Evolutionary conservation across 345 rosid genomes (phyloP).

Genomic region (Conringia planisiliqua): DNA sequence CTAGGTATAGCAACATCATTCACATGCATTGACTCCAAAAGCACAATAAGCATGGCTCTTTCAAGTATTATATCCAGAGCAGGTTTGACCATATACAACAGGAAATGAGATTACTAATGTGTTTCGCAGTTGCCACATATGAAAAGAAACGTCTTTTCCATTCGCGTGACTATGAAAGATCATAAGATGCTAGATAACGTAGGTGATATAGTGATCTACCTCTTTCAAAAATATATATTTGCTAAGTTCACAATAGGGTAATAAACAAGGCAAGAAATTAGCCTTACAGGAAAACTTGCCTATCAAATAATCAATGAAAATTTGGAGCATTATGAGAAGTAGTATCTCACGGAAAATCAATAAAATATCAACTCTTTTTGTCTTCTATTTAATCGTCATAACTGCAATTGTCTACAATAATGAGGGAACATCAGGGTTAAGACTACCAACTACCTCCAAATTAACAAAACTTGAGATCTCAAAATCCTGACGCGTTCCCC

Average conservation of each 20-base stretch:
- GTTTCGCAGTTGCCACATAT: background rate
- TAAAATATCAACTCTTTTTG: background rate
- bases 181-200: background rate
- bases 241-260: background rate
- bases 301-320: background rate
- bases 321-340: background rate
- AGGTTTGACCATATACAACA: background rate
- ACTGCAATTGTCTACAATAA: background rate
- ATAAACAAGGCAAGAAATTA: background rate
- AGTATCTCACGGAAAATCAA: background rate
- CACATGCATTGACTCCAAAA: background rate
- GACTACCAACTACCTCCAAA: background rate
- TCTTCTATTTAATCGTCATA: background rate
- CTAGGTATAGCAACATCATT: background rate
- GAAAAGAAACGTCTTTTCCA: background rate
- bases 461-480: slow-evolving; percentile 1
- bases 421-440: background rate
- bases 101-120: background rate
- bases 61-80: background rate
- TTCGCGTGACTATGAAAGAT: background rate
- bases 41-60: background rate
- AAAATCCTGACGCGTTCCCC: background rate
- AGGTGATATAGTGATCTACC: background rate
- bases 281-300: background rate
- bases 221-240: background rate